phyloP scores from a whole-genome alignment of 441 rosid species.

The Populus tomentosa region DNA sequence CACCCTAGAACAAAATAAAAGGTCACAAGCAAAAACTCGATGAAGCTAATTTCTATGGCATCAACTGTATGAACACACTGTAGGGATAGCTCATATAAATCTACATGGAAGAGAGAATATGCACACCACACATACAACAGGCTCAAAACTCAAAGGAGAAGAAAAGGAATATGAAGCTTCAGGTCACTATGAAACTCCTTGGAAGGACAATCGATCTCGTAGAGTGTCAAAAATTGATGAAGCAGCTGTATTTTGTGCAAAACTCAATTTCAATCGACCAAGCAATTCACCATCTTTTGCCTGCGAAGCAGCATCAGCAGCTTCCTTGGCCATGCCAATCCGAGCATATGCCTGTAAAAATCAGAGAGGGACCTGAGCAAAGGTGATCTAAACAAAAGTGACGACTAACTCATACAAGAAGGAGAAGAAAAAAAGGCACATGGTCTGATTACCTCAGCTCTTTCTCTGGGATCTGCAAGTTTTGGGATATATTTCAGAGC shows the following conservation, averaged over 20 bases:
- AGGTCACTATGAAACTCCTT: constrained; percentile 46
- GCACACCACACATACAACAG: constrained; percentile 6
- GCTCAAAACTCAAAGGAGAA: not conserved
- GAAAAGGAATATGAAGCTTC: not conserved
- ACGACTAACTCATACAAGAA: too few species aligned
- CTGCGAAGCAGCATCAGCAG: constrained; percentile 96
- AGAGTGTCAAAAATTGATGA: constrained; percentile 87
- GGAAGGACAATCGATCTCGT: constrained; percentile 76
- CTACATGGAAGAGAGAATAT: too few species aligned
- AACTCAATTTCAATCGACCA: constrained; percentile 74
- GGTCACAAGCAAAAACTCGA: not conserved
- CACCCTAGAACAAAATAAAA: not conserved
- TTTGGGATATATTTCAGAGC: constrained; percentile 94
- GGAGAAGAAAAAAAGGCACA: not conserved
- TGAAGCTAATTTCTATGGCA: not conserved
- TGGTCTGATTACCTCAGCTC: constrained; percentile 63
- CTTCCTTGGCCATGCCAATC: constrained; percentile 98
- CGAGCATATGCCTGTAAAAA: constrained; percentile 73
- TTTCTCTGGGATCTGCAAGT: constrained; percentile 70
- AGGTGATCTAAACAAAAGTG: not conserved
- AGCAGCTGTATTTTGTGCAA: constrained; percentile 80
- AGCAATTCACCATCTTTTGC: constrained; percentile 95
- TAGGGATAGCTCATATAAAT: not conserved
- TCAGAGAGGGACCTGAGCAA: not conserved
- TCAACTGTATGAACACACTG: not conserved